Evolutionary conservation across 2,329 filamentous ascomycete species (phyloP).

Genomic region (Cercospora sojina): DNA sequence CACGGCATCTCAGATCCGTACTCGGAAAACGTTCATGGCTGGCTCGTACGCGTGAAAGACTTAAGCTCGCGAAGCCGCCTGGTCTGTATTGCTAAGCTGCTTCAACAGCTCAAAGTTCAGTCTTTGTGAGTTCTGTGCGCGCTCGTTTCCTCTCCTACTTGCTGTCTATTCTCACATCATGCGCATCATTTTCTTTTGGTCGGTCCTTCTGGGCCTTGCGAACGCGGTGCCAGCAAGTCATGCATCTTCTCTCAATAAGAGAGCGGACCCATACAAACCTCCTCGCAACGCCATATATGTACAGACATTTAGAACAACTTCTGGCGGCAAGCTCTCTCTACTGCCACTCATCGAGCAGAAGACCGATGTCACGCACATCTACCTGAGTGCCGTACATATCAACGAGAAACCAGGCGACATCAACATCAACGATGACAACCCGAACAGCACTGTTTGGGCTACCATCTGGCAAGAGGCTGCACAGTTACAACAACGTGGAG

Average conservation of each 20-base stretch:
- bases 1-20: background rate
- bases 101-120: background rate
- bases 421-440: conserved; percentile 33
- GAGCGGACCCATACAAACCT: conserved; percentile 21
- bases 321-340: conserved; percentile 30
- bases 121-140: background rate
- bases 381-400: conserved; percentile 34
- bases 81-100: background rate
- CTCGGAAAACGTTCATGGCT: background rate
- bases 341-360: conserved; percentile 31
- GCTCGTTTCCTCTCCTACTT: background rate
- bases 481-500: conserved; percentile 30
- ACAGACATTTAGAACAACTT: conserved; percentile 31
- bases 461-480: conserved; percentile 31
- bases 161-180: conserved; percentile 9
- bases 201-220: conserved; percentile 15
- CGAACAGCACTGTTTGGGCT: conserved; percentile 27
- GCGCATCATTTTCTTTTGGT: conserved; percentile 14
- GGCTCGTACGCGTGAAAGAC: background rate
- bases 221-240: conserved; percentile 14
- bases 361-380: conserved; percentile 33
- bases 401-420: conserved; percentile 31
- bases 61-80: background rate
- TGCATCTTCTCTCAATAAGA: conserved; percentile 11
- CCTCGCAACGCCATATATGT: conserved; percentile 31